Base-by-base conservation (phyloP, 192 early-diverging fungal species). In the Dissophora ornata region DNA sequence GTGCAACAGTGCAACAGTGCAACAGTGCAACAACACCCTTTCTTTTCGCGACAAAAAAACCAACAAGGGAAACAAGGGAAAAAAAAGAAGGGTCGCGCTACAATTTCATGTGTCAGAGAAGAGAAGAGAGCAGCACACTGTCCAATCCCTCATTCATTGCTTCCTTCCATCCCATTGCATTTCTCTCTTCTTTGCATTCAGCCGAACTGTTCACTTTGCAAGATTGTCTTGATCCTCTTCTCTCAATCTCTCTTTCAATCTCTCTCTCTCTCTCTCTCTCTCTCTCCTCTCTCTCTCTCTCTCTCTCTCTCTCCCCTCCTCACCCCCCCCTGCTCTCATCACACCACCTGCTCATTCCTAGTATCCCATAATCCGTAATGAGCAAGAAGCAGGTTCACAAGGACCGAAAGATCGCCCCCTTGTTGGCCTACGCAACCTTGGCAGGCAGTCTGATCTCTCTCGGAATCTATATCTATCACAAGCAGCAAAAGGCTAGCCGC, bases 391-490 rank as follows among this genome's bases (percentile, higher is more conserved):
- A 57, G 18, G 38, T 54, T 18, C 60, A 26, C 34, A 77, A 62
- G 64, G 62, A 49, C 36, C 34, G 64, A 24, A 67, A 62, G 50
- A 44, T 77, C 21, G 73, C 64, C 19, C 58, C 64, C 10, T 9
- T 77, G 33, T 13, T 77, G 38, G 64, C 73, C 26, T 77, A 77
- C 54, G 67, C 73, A 25, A 62, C 73, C 15, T 34, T 77, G 42
- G 73, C 73, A 34, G 62, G 57, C 46, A 61, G 62, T 36, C 15
- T 77, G 33, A 52, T 67, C 38, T 77, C 73, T 0, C 15, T 67
- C 1, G 73, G 73, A 3, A 40, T 77, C 22, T 77, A 77, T 45
- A 46, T 67, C n/a, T 77, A 77, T 40, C 57, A 58, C 21, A 57
- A 65, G 26, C 71, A 77, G 34, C 32, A 54, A 24, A 47, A 77